Conservation (phyloP, 352 stramenopile genomes). For the Phytophthora pisi region DNA sequence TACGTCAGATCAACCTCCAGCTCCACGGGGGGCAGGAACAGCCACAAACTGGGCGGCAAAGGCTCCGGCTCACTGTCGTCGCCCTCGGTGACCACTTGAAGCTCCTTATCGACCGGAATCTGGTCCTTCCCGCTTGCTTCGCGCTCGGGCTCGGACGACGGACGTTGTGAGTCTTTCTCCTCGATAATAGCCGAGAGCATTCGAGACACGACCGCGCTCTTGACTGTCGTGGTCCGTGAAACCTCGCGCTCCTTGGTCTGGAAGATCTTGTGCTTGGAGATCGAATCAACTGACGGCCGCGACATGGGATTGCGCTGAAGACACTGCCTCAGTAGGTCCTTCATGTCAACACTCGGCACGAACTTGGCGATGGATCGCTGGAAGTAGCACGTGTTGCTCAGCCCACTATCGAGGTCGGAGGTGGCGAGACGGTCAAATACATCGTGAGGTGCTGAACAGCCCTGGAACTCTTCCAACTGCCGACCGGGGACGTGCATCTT, state of each 20-base stretch:
- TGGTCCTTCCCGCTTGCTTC: slow-evolving; percentile 29
- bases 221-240: slow-evolving; percentile 23
- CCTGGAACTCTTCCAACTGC: slow-evolving; percentile 55
- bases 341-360: slow-evolving; percentile 49
- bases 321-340: slow-evolving; percentile 50
- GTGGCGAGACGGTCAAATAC: slow-evolving; percentile 43
- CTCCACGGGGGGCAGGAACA: slow-evolving; percentile 59
- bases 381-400: slow-evolving; percentile 40
- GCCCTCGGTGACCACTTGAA: background rate
- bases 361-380: slow-evolving; percentile 58
- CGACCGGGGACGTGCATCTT: slow-evolving; percentile 57
- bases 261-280: slow-evolving; percentile 52
- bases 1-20: slow-evolving; percentile 35
- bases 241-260: slow-evolving; percentile 23
- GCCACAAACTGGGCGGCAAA: slow-evolving; percentile 62
- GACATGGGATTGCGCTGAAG: slow-evolving; percentile 40
- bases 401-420: slow-evolving; percentile 7
- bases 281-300: slow-evolving; percentile 43
- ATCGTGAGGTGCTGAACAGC: slow-evolving; percentile 35
- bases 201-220: slow-evolving; percentile 7
- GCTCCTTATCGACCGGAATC: slow-evolving; percentile 1
- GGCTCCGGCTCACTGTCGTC: slow-evolving; percentile 27
- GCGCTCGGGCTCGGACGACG: slow-evolving; percentile 19
- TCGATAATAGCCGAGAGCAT: slow-evolving; percentile 32
- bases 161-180: slow-evolving; percentile 13